Base-by-base conservation (phyloP, 768 basidiomycete genomes). In the Coprinopsis marcescibilis region DNA sequence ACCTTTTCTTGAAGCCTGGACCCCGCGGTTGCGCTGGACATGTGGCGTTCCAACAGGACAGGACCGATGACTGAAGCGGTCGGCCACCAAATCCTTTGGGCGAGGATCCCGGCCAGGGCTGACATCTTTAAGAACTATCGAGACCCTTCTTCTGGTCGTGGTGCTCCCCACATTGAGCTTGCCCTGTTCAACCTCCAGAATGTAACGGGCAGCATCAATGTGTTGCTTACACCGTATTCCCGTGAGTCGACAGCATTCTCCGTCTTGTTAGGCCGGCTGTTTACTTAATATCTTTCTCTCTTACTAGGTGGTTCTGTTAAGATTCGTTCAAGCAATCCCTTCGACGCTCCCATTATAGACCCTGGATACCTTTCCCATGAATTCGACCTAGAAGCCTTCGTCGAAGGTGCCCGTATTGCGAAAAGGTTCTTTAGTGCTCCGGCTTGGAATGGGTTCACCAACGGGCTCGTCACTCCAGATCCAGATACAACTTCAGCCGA, bases 321-420 rank as follows among this genome's bases (percentile, higher is more conserved):
- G 36, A 13, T 50, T n/a, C 11, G 32, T 1, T 50, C 49, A 3
- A 33, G 19, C 7, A 34, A 50, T 35, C 49, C 49, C 30, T 45
- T 50, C 21, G 43, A 45, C 19, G 3, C 19, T 3, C 75, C 76
- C 0, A 34, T 60, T 14, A 73, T 77, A 58, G 66, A 77, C 57
- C 69, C 70, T 3, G 66, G 65, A 33, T 70, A 74, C 59, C 62
- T 69, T 14, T 41, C 21, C 38, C 29, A 38, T 24, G 23, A 21
- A 2, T 42, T 21, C 39, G 46, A 48, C 32, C 38, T 60, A n/a
- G 37, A 46, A 13, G 58, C 53, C 3, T 32, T 62, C 19, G 50
- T 54, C 12, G 55, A 59, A 45, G 52, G 54, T 3, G 23, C 59
- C 27, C 48, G 50, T 19, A 38, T 45, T 13, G 46, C 49, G 2